Percentiles rank a stretch among this genome's conserved stretches.
Conservation (phyloP, 352 stramenopile species). For the Pythium aquatile region DNA sequence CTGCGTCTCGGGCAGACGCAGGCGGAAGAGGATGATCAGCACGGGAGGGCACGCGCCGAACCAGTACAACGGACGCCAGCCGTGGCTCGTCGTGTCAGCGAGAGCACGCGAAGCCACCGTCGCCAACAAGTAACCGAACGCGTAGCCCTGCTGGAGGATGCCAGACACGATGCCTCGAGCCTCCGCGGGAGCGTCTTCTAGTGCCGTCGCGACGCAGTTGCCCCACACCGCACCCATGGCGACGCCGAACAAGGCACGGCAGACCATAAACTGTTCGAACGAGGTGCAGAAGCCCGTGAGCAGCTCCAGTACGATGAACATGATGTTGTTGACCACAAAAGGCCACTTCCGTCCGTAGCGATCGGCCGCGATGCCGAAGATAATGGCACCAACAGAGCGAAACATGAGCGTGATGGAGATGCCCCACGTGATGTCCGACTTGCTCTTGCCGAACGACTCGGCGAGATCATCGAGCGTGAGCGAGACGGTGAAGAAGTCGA, state of each 20-base stretch:
- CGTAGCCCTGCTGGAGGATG: conserved; percentile 51
- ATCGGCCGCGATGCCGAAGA: conserved; percentile 45
- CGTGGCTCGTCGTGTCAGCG: conserved; percentile 38
- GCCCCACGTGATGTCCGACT: conserved; percentile 49
- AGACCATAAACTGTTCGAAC: conserved; percentile 21
- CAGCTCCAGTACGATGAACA: neutral
- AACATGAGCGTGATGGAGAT: conserved; percentile 58
- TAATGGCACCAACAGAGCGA: conserved; percentile 38
- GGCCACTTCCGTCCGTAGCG: conserved; percentile 44
- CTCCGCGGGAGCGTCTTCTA: conserved; percentile 35
- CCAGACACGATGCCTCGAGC: conserved; percentile 45
- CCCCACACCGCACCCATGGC: conserved; percentile 48
- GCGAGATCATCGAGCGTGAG: conserved; percentile 46
- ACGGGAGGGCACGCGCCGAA: conserved; percentile 39
- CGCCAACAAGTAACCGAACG: conserved; percentile 41
- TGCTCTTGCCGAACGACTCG: conserved; percentile 39
- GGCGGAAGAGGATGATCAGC: conserved; percentile 40
- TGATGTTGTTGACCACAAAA: conserved; percentile 12
- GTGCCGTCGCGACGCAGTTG: conserved; percentile 38
- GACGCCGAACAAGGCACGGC: conserved; percentile 34
- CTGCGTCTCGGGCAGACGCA: conserved; percentile 8
- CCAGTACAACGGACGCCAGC: conserved; percentile 44
- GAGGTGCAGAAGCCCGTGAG: neutral
- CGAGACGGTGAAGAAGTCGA: conserved; percentile 59
- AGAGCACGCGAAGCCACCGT: conserved; percentile 35